These are phyloP conservation scores for Bacterosira constricta DNA, from an alignment of 108 stramenopile species.

Conservation along the genomic window DNA sequence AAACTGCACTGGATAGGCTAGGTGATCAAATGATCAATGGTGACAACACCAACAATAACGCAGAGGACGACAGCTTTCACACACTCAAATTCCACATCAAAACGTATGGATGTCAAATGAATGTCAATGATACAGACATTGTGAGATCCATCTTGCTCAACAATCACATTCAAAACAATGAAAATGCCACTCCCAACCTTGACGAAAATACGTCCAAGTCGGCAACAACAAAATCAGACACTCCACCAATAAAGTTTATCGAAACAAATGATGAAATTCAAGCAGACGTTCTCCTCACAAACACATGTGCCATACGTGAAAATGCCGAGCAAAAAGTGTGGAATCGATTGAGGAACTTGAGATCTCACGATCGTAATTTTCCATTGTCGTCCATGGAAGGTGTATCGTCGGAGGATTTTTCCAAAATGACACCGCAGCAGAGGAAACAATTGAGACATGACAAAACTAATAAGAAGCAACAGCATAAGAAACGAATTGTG, in stretches of 20 bases:
- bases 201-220: background rate
- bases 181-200: background rate
- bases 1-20: background rate
- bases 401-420: no score
- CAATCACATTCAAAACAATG: background rate
- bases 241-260: slow-evolving; percentile 27
- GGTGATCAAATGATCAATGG: background rate
- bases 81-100: slow-evolving; percentile 87
- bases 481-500: slow-evolving; percentile 63
- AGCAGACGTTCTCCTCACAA: slow-evolving; percentile 91
- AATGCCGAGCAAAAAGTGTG: slow-evolving; percentile 97
- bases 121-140: slow-evolving; percentile 96
- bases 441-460: slow-evolving; percentile 7
- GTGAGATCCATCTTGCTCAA: slow-evolving; percentile 84
- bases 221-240: slow-evolving; percentile 8
- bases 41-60: background rate
- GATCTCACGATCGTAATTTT: slow-evolving; percentile 39
- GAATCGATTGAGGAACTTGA: slow-evolving; percentile 79
- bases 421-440: no score
- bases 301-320: slow-evolving; percentile 99
- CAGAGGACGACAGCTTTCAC: background rate
- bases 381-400: slow-evolving; percentile 4
- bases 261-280: slow-evolving; percentile 48
- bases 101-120: slow-evolving; percentile 99
- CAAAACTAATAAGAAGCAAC: background rate